phyloP scores from a whole-genome alignment of 148 eudicot species.

The Dysphania ambrosioides region DNA sequence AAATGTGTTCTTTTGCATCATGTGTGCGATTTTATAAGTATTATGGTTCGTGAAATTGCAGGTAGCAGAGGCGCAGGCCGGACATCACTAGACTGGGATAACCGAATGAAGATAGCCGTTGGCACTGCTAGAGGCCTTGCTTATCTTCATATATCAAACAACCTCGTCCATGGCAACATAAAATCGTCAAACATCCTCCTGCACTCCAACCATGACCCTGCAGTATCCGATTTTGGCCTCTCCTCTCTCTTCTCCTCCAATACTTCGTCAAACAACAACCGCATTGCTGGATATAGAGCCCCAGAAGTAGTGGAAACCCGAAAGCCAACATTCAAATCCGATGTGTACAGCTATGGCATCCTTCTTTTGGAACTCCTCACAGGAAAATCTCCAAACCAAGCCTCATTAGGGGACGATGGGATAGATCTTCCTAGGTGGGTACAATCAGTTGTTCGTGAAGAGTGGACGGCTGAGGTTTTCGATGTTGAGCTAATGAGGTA shows the following conservation, averaged over 20 bases:
- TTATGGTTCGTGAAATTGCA: conserved; percentile 26
- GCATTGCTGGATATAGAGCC: conserved; percentile 83
- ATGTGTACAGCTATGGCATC: conserved; percentile 90
- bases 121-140: conserved; percentile 70
- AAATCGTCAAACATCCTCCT: conserved; percentile 89
- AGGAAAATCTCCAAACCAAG: conserved; percentile 93
- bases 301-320: conserved; percentile 86
- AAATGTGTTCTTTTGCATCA: not conserved
- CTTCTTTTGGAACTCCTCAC: conserved; percentile 73
- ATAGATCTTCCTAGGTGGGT: conserved; percentile 98
- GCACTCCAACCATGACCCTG: conserved; percentile 42
- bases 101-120: conserved; percentile 66
- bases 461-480: conserved; percentile 98
- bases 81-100: conserved; percentile 84
- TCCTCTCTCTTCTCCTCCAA: conserved; percentile 38
- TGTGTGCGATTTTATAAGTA: not conserved
- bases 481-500: conserved; percentile 97
- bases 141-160: conserved; percentile 60
- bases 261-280: conserved; percentile 39
- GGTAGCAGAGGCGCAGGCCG: conserved; percentile 94
- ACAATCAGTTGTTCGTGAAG: conserved; percentile 90
- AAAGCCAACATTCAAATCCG: conserved; percentile 67
- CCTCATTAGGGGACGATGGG: conserved; percentile 92
- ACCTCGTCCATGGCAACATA: conserved; percentile 79
- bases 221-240: conserved; percentile 72